These are phyloP conservation scores for Naegleria fowleri DNA, from an alignment of 208 protist species.

Conservation along the genomic window DNA sequence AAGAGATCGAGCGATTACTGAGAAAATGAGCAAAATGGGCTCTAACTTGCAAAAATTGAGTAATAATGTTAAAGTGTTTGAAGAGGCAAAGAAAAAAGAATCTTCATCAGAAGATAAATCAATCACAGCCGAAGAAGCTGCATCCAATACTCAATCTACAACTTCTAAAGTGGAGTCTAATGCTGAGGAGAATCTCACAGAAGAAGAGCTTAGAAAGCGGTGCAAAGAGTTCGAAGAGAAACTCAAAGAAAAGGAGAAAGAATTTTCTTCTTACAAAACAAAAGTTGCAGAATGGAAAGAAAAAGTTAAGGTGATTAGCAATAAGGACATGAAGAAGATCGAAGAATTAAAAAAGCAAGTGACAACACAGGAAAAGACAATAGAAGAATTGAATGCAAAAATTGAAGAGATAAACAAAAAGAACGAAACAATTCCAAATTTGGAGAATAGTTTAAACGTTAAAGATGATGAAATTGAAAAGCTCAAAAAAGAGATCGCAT, in stretches of 20 bases:
- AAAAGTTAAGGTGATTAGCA: slow-evolving; percentile 15
- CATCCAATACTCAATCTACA: neutral
- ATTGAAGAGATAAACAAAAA: neutral
- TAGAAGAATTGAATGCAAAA: neutral
- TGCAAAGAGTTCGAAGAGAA: neutral
- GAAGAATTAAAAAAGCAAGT: slow-evolving; percentile 12
- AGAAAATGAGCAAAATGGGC: neutral
- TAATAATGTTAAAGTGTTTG: neutral
- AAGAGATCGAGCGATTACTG: neutral
- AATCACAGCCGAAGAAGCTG: neutral
- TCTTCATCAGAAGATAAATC: neutral
- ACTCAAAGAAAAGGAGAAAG: neutral
- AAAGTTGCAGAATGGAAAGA: slow-evolving; percentile 22
- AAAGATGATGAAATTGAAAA: neutral
- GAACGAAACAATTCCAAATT: neutral
- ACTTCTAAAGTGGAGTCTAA: neutral
- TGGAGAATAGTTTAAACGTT: neutral
- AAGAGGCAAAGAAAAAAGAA: neutral
- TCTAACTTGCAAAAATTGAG: neutral
- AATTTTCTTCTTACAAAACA: neutral
- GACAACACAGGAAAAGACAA: neutral
- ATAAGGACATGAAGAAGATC: slow-evolving; percentile 8
- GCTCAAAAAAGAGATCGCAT: neutral
- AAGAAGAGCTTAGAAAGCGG: neutral
- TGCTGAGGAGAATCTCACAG: neutral